Evolutionary conservation across 305 asterid species (phyloP).

Genomic region (Fraxinus latifolia): DNA sequence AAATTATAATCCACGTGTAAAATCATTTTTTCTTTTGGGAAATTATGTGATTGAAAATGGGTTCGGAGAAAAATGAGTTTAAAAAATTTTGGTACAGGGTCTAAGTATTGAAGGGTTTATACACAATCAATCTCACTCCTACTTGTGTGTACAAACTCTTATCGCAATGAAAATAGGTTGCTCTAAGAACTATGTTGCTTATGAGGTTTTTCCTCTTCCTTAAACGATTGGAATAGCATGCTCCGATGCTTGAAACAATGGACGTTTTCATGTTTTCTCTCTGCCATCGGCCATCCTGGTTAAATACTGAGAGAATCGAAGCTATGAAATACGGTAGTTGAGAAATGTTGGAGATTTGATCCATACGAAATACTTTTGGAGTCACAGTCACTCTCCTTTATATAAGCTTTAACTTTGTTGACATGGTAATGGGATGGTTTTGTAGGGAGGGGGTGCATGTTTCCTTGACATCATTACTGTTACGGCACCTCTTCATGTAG

Average conservation of each 20-base stretch:
- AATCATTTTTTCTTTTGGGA: no score
- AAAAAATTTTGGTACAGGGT: neutral
- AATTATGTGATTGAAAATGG: no score
- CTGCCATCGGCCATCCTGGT: neutral
- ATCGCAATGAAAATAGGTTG: neutral
- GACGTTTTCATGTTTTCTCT: neutral
- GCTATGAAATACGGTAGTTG: neutral
- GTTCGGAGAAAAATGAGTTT: no score
- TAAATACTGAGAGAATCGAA: neutral
- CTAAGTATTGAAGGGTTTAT: neutral
- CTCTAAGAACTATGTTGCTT: neutral
- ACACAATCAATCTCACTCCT: neutral
- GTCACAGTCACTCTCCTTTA: neutral
- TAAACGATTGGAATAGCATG: neutral
- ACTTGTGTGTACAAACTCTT: neutral
- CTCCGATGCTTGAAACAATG: neutral
- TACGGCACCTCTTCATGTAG: neutral
- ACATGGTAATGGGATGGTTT: neutral
- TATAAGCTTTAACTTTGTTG: neutral
- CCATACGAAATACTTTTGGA: neutral
- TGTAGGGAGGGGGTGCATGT: neutral
- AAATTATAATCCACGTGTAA: no score
- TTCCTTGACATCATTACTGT: neutral
- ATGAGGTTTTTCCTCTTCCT: neutral
- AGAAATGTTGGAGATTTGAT: neutral